Evolutionary conservation across 805 yeast species (phyloP).

Genomic region (Lipomyces orientalis): DNA sequence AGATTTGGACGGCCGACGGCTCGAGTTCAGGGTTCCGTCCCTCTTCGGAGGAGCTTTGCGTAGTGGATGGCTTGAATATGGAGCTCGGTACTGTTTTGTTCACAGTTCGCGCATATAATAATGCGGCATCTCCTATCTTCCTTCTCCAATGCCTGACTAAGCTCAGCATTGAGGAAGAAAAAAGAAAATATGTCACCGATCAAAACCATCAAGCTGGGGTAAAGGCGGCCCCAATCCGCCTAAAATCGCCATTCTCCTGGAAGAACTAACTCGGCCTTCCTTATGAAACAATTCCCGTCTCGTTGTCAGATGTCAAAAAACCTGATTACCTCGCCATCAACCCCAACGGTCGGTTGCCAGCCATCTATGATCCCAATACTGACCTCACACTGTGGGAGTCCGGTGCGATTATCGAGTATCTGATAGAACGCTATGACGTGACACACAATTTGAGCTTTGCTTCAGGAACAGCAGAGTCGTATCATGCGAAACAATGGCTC

Average conservation of each 20-base stretch:
- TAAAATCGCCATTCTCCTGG: constrained; percentile 20
- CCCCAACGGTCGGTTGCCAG: constrained; percentile 70
- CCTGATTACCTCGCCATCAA: constrained; percentile 62
- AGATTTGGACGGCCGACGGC: too few species aligned
- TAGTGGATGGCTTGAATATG: too few species aligned
- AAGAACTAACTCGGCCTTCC: constrained; percentile 31
- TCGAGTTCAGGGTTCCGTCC: too few species aligned
- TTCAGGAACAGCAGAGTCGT: constrained; percentile 52
- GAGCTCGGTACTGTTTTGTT: too few species aligned
- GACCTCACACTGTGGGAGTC: constrained; percentile 63
- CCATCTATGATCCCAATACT: constrained; percentile 54
- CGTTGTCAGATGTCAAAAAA: constrained; percentile 59
- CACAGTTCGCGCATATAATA: too few species aligned
- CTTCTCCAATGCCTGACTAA: too few species aligned
- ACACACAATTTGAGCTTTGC: constrained; percentile 52
- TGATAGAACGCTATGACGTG: constrained; percentile 65
- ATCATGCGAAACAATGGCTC: constrained; percentile 40
- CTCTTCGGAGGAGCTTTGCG: too few species aligned
- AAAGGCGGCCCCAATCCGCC: constrained; percentile 9
- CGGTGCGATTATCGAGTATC: constrained; percentile 64
- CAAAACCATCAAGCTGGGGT: constrained; percentile 15
- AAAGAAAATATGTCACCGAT: neutral
- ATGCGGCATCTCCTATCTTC: too few species aligned
- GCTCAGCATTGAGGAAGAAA: too few species aligned
- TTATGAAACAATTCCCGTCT: constrained; percentile 50